These are phyloP conservation scores for Wickerhamiella azymoides DNA, from an alignment of 805 yeast genomes.

Conservation along the genomic window DNA sequence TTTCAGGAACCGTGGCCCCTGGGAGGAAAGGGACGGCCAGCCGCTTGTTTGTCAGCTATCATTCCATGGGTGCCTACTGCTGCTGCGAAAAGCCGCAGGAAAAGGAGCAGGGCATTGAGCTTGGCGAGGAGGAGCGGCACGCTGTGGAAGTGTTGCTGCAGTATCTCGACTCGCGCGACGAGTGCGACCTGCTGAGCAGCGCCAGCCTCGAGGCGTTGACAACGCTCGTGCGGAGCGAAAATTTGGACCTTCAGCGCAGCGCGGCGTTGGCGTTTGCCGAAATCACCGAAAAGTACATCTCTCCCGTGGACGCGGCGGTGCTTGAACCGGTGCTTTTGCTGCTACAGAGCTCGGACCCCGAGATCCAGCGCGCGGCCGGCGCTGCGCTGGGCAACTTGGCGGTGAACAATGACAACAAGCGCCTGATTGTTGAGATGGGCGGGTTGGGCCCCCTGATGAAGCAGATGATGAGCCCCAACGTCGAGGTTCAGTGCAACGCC, in stretches of 20 bases:
- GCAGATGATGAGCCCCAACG: slow-evolving; percentile 94
- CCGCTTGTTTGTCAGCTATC: not conserved
- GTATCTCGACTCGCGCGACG: slow-evolving; percentile 75
- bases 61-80: slow-evolving; percentile 14
- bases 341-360: slow-evolving; percentile 76
- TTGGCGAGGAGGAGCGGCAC: slow-evolving; percentile 93
- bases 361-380: slow-evolving; percentile 96
- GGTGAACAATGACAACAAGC: slow-evolving; percentile 87
- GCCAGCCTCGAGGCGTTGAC: slow-evolving; percentile 77
- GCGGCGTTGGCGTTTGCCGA: slow-evolving; percentile 98
- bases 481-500: slow-evolving; percentile 97
- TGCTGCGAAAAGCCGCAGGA: slow-evolving; percentile 15
- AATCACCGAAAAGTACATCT: slow-evolving; percentile 80
- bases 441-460: slow-evolving; percentile 91
- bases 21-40: too few relatives aligned
- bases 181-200: slow-evolving; percentile 76
- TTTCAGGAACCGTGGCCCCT: too few relatives aligned
- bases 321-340: slow-evolving; percentile 84
- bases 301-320: slow-evolving; percentile 81
- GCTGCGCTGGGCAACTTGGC: slow-evolving; percentile 98
- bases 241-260: slow-evolving; percentile 85
- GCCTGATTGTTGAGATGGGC: slow-evolving; percentile 92
- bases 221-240: slow-evolving; percentile 87
- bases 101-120: slow-evolving; percentile 52
- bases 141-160: slow-evolving; percentile 85